Base-by-base conservation (phyloP, 169 alveolate species). In the Sarcocystis neurona region DNA sequence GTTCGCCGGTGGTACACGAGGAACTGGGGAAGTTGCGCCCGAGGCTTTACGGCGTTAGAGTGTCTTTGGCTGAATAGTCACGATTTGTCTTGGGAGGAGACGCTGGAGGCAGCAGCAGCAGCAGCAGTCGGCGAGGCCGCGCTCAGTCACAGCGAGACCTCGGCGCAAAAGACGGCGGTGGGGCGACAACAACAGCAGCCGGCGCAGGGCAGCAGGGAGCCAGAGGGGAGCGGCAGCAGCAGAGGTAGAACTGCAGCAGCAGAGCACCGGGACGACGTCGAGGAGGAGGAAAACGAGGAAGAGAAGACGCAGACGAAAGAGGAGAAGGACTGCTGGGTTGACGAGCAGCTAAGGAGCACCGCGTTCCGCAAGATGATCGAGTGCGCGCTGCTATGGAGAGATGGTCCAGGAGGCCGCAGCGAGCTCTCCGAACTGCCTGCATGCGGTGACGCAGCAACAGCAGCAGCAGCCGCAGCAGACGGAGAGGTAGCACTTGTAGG, bases 41-140 rank as follows among this genome's bases (percentile, higher is more conserved):
- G 82, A 0, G 82, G 82, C 53, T 72, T 72, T 56, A 72, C 82
- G 82, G 82, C 82, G 15, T 56, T 72, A 30, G 82, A 72, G 82
- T 72, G 82, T 18, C 56, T 72, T n/a, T 72, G 82, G 82, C 10
- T 39, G 56, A 72, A 72, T 56, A 72, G 82, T 39, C 82, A 72
- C 53, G 82, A 72, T 37, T 30, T 72, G 2, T 56, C 56, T 6
- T 72, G 82, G 82, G 66, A 53, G 12, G 66, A 53, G 23, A 23
- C 12, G 23, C 66, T 53, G 23, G 30, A 53, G 66, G 12, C 66
- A 53, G 66, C 66, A 53, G 66, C 66, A 53, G 66, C 66, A 53
- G 23, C 66, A 53, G 23, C 56, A 27, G 32, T 37, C 75, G 43
- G 12, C 18, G 70, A 10, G n/a, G 70, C 18, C 70, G 2, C 39